phyloP scores from a whole-genome alignment of 2,329 filamentous ascomycete species.

The Aplosporella prunicola region DNA sequence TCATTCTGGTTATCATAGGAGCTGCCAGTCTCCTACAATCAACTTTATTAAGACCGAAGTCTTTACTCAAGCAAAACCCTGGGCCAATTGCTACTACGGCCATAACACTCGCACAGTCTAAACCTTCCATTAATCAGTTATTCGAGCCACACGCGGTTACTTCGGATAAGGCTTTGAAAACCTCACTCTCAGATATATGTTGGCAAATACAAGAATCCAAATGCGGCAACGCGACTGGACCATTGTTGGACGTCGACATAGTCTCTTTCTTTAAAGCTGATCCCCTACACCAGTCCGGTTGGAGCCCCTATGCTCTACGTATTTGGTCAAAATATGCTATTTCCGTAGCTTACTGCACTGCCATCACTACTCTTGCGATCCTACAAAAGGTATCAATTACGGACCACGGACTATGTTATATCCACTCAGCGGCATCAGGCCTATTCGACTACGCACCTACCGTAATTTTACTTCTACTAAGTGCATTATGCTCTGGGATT shows the following conservation, averaged over 20 bases:
- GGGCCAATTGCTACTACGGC: constrained; percentile 5
- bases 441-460: constrained; percentile 3
- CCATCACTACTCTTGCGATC: no score
- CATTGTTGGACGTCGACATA: no score
- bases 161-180: neutral
- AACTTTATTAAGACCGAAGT: constrained; percentile 2
- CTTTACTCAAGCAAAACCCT: neutral
- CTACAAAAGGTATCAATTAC: no score
- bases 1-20: constrained; percentile 1
- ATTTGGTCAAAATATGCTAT: no score
- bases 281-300: no score
- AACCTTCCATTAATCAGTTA: neutral
- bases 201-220: no score
- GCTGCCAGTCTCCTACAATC: neutral
- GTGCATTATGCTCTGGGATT: constrained; percentile 1
- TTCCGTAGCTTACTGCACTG: no score
- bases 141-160: constrained; percentile 1
- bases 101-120: neutral
- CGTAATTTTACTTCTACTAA: neutral
- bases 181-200: no score
- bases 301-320: no score
- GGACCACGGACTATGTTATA: no score
- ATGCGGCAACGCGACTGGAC: no score
- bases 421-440: neutral
- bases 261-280: no score